Conservation (phyloP, 805 yeast genomes). For the Monosporozyma aerobia region DNA sequence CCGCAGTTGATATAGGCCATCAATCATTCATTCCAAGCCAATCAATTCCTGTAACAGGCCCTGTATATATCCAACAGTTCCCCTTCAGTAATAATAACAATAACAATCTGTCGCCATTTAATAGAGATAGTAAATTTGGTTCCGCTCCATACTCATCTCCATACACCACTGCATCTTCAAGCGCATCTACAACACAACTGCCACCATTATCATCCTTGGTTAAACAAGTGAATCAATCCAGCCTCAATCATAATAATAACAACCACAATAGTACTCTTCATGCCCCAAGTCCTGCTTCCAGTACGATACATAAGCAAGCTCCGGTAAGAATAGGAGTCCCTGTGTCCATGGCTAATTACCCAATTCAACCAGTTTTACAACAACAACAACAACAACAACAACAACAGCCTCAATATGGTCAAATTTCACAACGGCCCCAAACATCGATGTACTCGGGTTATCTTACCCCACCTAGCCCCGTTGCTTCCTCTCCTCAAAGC, state of each 20-base stretch:
- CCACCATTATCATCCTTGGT: constrained; percentile 5
- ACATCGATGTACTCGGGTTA: neutral
- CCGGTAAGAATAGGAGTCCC: neutral
- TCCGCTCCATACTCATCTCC: neutral
- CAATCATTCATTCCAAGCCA: neutral
- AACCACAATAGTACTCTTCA: neutral
- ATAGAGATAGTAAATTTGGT: neutral
- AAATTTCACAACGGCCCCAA: neutral
- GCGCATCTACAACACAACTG: neutral
- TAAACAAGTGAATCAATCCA: neutral
- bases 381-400: neutral
- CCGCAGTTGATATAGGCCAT: neutral
- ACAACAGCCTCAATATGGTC: neutral
- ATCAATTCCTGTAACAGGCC: neutral
- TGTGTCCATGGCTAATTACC: neutral
- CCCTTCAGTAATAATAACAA: neutral
- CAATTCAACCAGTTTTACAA: neutral
- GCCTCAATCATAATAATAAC: neutral
- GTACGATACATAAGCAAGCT: neutral
- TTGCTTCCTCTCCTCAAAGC: neutral
- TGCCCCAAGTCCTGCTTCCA: neutral
- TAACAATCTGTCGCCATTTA: neutral
- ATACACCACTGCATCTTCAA: neutral
- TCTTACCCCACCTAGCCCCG: neutral
- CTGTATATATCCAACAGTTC: neutral